A percentile compares a stretch with the other conserved stretches of the same genome.
These are phyloP conservation scores for Lactifluus volemus DNA, from an alignment of 768 basidiomycete species.

Conservation along the genomic window DNA sequence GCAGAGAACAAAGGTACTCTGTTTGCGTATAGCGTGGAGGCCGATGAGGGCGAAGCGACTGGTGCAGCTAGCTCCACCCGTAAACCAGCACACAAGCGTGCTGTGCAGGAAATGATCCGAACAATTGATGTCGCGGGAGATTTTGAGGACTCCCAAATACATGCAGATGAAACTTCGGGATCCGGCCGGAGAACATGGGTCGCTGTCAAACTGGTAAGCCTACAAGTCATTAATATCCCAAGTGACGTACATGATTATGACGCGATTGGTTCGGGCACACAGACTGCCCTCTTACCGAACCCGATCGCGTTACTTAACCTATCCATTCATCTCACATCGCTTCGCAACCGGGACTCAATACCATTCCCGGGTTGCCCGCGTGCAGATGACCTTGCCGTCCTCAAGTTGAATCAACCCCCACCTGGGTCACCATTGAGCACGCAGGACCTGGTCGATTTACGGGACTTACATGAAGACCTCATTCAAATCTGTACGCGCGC, in stretches of 20 bases:
- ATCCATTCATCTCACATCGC: conserved; percentile 45
- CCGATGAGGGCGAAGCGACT: conserved; percentile 50
- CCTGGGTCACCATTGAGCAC: conserved; percentile 31
- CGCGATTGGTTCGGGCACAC: not conserved
- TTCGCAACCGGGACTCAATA: conserved; percentile 24
- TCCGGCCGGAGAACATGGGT: conserved; percentile 64
- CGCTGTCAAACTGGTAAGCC: conserved; percentile 70
- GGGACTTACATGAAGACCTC: conserved; percentile 54
- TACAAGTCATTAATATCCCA: not conserved
- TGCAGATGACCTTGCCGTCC: conserved; percentile 47
- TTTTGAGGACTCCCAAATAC: conserved; percentile 50
- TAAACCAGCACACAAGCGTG: conserved; percentile 43
- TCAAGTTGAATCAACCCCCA: conserved; percentile 25
- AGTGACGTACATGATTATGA: not conserved
- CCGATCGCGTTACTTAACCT: conserved; percentile 51
- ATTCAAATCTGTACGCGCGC: conserved; percentile 57
- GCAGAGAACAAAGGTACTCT: conserved; percentile 63
- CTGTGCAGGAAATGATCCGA: conserved; percentile 66
- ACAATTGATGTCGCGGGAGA: conserved; percentile 74
- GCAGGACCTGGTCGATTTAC: conserved; percentile 53
- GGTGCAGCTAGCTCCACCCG: conserved; percentile 22
- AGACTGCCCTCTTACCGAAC: conserved; percentile 66
- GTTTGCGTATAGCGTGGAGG: conserved; percentile 82
- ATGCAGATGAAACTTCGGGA: conserved; percentile 4
- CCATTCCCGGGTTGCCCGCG: conserved; percentile 65